phyloP scores from a whole-genome alignment of 371 early-diverging fungal species.

The Mortierella sp. region DNA sequence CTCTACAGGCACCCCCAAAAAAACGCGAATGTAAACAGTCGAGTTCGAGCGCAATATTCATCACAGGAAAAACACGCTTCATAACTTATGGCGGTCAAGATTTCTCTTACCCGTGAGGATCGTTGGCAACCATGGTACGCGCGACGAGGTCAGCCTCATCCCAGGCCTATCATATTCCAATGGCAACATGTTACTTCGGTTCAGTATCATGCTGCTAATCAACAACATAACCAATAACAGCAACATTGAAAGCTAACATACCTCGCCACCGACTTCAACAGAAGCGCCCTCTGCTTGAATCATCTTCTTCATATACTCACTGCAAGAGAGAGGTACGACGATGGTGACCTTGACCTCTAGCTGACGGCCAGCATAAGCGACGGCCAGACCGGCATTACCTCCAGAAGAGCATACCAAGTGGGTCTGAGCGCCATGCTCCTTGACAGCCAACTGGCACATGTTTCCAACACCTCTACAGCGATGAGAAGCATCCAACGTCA shows the following conservation, averaged over 20 bases:
- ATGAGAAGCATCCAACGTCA: neutral
- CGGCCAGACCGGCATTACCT: constrained; percentile 78
- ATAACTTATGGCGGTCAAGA: neutral
- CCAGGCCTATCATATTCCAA: constrained; percentile 60
- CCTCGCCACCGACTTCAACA: constrained; percentile 69
- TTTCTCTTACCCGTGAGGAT: constrained; percentile 63
- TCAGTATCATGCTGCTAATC: neutral
- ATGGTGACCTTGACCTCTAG: constrained; percentile 70
- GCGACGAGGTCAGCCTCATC: constrained; percentile 68
- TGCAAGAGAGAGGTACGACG: constrained; percentile 69
- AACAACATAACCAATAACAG: neutral
- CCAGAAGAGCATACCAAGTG: constrained; percentile 77
- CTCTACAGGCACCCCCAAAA: constrained; percentile 43
- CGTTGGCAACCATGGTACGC: constrained; percentile 60
- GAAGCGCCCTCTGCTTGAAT: constrained; percentile 73
- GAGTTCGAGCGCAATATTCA: neutral
- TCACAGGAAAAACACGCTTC: neutral
- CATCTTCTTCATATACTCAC: constrained; percentile 67
- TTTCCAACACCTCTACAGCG: constrained; percentile 72
- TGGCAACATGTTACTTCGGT: neutral
- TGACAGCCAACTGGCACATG: constrained; percentile 69
- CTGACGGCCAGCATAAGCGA: constrained; percentile 77
- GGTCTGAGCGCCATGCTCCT: constrained; percentile 64
- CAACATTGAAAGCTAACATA: constrained; percentile 21
- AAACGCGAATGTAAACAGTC: neutral